A percentile compares a stretch with the other conserved stretches of the same genome.
phyloP scores from a whole-genome alignment of 495 filamentous ascomycete genomes.

The Trichoderma reesei region DNA sequence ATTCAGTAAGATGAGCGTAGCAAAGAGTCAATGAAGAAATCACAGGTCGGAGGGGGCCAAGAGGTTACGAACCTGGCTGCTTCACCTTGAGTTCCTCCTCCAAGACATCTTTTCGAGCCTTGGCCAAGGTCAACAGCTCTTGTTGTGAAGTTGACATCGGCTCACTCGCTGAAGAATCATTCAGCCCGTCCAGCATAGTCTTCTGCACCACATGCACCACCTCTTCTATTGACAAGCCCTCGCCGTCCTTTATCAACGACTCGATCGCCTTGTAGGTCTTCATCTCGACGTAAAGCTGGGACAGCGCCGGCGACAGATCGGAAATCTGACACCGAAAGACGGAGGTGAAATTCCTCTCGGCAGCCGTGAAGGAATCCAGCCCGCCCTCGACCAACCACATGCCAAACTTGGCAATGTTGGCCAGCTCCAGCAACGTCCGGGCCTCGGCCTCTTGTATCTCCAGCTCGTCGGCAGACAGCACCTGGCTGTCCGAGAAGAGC shows the following conservation, averaged over 20 bases:
- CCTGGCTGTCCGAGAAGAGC: slow-evolving; percentile 62
- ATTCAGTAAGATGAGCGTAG: slow-evolving; percentile 39
- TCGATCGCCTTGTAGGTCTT: slow-evolving; percentile 83
- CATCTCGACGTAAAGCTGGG: slow-evolving; percentile 65
- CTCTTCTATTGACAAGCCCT: slow-evolving; percentile 54
- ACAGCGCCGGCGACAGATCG: slow-evolving; percentile 61
- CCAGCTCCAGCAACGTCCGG: slow-evolving; percentile 68
- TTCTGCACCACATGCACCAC: background rate
- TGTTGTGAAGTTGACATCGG: slow-evolving; percentile 26
- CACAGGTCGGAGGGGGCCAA: too few species aligned
- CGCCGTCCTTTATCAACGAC: slow-evolving; percentile 47
- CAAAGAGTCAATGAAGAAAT: background rate
- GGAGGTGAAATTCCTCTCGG: slow-evolving; percentile 76
- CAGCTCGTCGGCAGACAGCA: slow-evolving; percentile 63
- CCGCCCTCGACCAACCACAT: slow-evolving; percentile 73
- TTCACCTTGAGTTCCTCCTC: slow-evolving; percentile 39
- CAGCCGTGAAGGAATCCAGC: slow-evolving; percentile 71
- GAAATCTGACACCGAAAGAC: slow-evolving; percentile 56
- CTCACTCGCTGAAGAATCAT: slow-evolving; percentile 55
- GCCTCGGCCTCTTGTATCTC: slow-evolving; percentile 59
- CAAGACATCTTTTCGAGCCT: slow-evolving; percentile 57
- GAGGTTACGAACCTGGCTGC: background rate
- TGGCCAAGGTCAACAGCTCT: slow-evolving; percentile 58
- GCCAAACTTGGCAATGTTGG: slow-evolving; percentile 80
- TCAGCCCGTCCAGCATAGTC: slow-evolving; percentile 65